A percentile compares a stretch with the other conserved stretches of the same genome.
These are phyloP conservation scores for Biscogniauxia sp. DNA, from an alignment of 2,329 filamentous ascomycete species.

Conservation along the genomic window DNA sequence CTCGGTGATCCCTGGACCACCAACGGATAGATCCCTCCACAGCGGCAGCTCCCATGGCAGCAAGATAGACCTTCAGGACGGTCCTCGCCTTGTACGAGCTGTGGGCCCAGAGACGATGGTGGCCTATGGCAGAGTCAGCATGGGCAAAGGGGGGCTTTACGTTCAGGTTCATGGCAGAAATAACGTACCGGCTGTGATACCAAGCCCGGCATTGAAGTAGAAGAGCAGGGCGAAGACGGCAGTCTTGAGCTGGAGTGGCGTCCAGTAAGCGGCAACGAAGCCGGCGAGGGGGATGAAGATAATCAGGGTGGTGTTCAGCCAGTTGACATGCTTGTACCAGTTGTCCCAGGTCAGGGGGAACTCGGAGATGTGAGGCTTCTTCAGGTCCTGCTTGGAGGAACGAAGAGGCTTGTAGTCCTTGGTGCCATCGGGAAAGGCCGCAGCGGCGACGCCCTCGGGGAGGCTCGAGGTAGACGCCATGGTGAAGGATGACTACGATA, in stretches of 20 bases:
- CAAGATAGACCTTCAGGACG: constrained; percentile 47
- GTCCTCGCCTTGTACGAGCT: constrained; percentile 43
- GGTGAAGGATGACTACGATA: constrained; percentile 33
- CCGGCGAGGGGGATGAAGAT: constrained; percentile 73
- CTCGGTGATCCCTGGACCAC: constrained; percentile 49
- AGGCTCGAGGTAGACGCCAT: constrained; percentile 32
- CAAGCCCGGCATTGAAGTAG: constrained; percentile 36
- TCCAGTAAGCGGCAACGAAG: constrained; percentile 73
- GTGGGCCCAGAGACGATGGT: constrained; percentile 42
- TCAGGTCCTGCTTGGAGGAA: constrained; percentile 43
- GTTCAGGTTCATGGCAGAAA: too few relatives aligned
- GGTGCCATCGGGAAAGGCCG: constrained; percentile 38
- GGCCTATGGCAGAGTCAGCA: constrained; percentile 21
- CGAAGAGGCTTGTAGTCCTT: constrained; percentile 47
- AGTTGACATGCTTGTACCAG: constrained; percentile 92
- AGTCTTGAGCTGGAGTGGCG: constrained; percentile 48
- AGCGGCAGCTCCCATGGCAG: constrained; percentile 45
- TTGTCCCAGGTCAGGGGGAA: constrained; percentile 76
- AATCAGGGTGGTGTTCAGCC: constrained; percentile 84
- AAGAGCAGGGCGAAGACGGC: constrained; percentile 43
- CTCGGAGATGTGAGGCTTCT: constrained; percentile 85
- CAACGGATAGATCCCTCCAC: constrained; percentile 49
- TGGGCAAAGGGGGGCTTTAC: constrained; percentile 1
- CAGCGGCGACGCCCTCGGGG: constrained; percentile 41
- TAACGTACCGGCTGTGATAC: constrained; percentile 31